These are phyloP conservation scores for Capsicum chinense DNA, from an alignment of 257 asterid genomes.

Conservation along the genomic window DNA sequence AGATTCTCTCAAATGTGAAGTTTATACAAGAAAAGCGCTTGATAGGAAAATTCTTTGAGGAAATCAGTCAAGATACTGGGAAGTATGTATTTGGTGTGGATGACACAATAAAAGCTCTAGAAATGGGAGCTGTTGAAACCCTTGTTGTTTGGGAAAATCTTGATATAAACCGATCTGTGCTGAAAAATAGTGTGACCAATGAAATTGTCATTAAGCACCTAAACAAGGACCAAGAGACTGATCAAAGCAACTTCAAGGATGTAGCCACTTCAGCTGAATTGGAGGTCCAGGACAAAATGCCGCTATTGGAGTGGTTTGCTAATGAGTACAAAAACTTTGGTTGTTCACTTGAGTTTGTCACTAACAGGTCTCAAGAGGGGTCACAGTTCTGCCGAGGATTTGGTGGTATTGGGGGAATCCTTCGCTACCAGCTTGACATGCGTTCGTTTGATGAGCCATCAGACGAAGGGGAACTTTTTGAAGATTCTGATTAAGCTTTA, in stretches of 20 bases:
- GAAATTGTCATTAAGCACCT: slow-evolving; percentile 47
- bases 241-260: slow-evolving; percentile 49
- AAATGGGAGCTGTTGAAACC: slow-evolving; percentile 59
- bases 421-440: slow-evolving; percentile 57
- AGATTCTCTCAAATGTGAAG: slow-evolving; percentile 52
- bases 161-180: slow-evolving; percentile 45
- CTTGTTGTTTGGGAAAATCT: slow-evolving; percentile 56
- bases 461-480: slow-evolving; percentile 48
- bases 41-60: slow-evolving; percentile 57
- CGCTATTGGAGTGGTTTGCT: slow-evolving; percentile 58
- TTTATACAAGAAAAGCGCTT: slow-evolving; percentile 52
- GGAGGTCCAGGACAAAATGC: slow-evolving; percentile 56
- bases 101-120: slow-evolving; percentile 53
- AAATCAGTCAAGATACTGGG: slow-evolving; percentile 55
- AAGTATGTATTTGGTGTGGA: slow-evolving; percentile 59
- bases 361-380: slow-evolving; percentile 55
- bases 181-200: slow-evolving; percentile 38
- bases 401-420: slow-evolving; percentile 59
- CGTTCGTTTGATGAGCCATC: slow-evolving; percentile 55
- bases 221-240: slow-evolving; percentile 51
- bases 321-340: slow-evolving; percentile 51
- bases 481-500: slow-evolving; percentile 45
- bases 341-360: slow-evolving; percentile 53
- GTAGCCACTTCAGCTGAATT: slow-evolving; percentile 40
- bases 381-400: slow-evolving; percentile 58